Evolutionary conservation across 495 filamentous ascomycete species (phyloP), one percentile per base, ranked within the genome.

Genomic region (Hypomontagnella monticulosa): DNA sequence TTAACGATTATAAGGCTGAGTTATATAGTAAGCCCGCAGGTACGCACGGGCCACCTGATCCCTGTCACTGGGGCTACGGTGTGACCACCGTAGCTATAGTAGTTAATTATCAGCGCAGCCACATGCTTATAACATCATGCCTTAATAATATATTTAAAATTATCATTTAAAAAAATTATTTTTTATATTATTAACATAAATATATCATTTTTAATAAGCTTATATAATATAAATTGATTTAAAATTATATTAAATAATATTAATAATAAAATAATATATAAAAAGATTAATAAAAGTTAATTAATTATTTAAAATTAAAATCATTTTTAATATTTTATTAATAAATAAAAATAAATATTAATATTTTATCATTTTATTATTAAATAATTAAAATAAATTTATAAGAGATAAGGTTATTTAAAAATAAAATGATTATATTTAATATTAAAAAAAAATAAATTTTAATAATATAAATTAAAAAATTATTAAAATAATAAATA

Each of bases 401-500:
- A 47, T 30, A 30, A 27, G 5, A 47, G 20, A 47, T 47, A n/a
- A n/a, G n/a, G n/a, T n/a, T n/a, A n/a, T n/a, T n/a, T n/a, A n/a
- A n/a, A n/a, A n/a, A n/a, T n/a, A n/a, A 10, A 10, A 47, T 47
- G n/a, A 10, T 10, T 47, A 23, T 27, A 27, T 10, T 4, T 7
- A 23, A 30, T 47, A 3, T 30, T 30, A n/a, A 4, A 47, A 27
- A 33, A 50, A 33, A 50, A 16, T 15, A 34, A 33, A 4, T 8
- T 33, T 34, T 16, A 34, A 50, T 33, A 33, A 33, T 1, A 14
- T 50, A 10, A 14, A 50, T 33, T 19, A 19, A 33, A 14, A 5
- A 14, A 34, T 50, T 11, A 50, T 50, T 33, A 50, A 50, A 33
- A 50, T 15, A 15, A 50, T 33, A 33, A 50, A 33, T 9, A 50